Evolutionary conservation across 2,329 filamentous ascomycete genomes (phyloP), one percentile per base, ranked within the genome.

Genomic region (Dactylellina sp.): DNA sequence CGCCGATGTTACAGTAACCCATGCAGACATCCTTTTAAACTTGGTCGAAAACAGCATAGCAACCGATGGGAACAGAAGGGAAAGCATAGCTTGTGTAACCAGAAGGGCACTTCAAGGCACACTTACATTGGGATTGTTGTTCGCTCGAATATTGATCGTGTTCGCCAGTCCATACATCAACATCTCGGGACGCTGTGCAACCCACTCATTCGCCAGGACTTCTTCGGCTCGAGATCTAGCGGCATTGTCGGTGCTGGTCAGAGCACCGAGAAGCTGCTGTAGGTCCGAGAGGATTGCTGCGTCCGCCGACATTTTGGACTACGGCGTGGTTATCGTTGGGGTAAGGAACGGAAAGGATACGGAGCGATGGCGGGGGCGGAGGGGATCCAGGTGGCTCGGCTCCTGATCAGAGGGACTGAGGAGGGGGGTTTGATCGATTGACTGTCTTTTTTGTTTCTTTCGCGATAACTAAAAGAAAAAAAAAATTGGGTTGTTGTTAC

Each of bases 81-180:
- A 46, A 32, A 18, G 24, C 22, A 39, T 18, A 39, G 53, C 9
- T 65, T 74, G 70, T 74, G 70, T 56, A 66, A 74, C 70, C 40
- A 24, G 61, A 20, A 59, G 55, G 16, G 22, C 24, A 40, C n/a
- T 49, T 55, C 53, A 60, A 63, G 20, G 50, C 35, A 71, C 59
- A 83, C 87, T 82, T 86, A 95, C 92, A 71, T 87, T 85, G 77
- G 88, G 84, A 80, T 94, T 89, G 77, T 88, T 87, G n/a, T 91
- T 88, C 76, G 86, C 88, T 79, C 91, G 89, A 78, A 97, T 89
- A 18, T 44, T 39, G 12, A 44, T 65, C 83, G 98, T 94, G 83
- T 98, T 95, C 42, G 91, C 93, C 78, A 99, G 84, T 77, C 93
- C 95, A 90, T 98, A 95, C 80, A 99, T 84, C 78, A 98, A 85